Conservation (phyloP, 192 early-diverging fungal species). For the Coemansia sp. region DNA sequence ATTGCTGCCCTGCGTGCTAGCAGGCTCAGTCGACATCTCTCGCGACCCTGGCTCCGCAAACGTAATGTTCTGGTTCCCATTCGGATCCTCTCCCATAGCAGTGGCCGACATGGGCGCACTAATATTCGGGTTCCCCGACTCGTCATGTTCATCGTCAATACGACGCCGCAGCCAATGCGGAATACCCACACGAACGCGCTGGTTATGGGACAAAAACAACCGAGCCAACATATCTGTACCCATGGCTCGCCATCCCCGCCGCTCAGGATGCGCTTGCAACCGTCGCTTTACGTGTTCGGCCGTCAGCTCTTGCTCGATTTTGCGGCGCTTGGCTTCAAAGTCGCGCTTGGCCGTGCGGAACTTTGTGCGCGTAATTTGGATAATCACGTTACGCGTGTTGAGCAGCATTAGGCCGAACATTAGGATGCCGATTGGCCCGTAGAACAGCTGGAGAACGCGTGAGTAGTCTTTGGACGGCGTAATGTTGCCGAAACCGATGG, state of each 20-base stretch:
- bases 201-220: conserved; percentile 25
- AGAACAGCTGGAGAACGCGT: conserved; percentile 39
- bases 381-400: conserved; percentile 52
- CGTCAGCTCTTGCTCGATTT: conserved; percentile 38
- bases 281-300: conserved; percentile 35
- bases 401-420: conserved; percentile 54
- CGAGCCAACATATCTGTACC: conserved; percentile 26
- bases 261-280: conserved; percentile 29
- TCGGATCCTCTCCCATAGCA: neutral
- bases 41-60: conserved; percentile 7
- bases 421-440: conserved; percentile 49
- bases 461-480: conserved; percentile 42
- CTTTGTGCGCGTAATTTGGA: conserved; percentile 41
- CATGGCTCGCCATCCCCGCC: conserved; percentile 21
- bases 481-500: conserved; percentile 52
- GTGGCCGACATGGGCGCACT: neutral
- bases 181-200: conserved; percentile 39
- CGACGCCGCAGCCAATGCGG: conserved; percentile 37
- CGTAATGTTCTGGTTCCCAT: neutral
- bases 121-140: neutral
- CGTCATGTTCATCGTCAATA: conserved; percentile 19
- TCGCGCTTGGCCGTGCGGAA: conserved; percentile 35
- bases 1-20: neutral
- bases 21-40: conserved; percentile 1
- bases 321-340: conserved; percentile 24